Base-by-base conservation (phyloP, 805 yeast species). In the Saccharomycopsis vini region DNA sequence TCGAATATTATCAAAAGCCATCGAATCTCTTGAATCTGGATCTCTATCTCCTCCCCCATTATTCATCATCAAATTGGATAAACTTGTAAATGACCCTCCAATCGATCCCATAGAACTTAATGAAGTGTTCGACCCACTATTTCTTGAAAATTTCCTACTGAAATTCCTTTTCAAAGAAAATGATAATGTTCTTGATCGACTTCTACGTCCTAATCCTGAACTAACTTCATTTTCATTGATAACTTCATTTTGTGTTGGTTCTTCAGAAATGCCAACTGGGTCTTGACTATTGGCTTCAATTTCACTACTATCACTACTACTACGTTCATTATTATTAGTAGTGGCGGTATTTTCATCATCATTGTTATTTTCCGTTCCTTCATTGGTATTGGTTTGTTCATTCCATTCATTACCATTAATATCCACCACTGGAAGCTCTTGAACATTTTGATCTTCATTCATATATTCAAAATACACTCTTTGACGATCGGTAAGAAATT, bases 351-450 rank as follows among this genome's bases (percentile, higher is more conserved):
- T 21, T 19, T 18, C 19, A 35, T 35, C 20, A 35, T 13, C 19
- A n/a, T 35, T n/a, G 36, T 32, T 32, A 32, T 32, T 34, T 34
- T 34, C 21, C 5, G 21, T 18, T 34, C 20, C 37, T 13, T 21
- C 23, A 13, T 21, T 6, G 23, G 23, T n/a, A 13, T 31, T 31
- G 15, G 7, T 19, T 9, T 31, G 9, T n/a, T 31, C 35, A n/a
- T n/a, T n/a, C n/a, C n/a, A n/a, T n/a, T 44, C 47, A 30, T 31
- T 38, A n/a, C 46, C 43, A 19, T 31, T n/a, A 16, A 36, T 26
- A 18, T 43, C 44, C 13, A 43, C 52, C 3, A 56, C 50, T 13
- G 50, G 36, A 16, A 48, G 12, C 37, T 46, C 52, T 29, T 24
- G 9, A 10, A 24, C 36, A 35, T 24, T 41, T 13, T 29, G 18